Base-by-base conservation (phyloP, 1,284 basidiomycete genomes). In the Ceratobasidium sp. region DNA sequence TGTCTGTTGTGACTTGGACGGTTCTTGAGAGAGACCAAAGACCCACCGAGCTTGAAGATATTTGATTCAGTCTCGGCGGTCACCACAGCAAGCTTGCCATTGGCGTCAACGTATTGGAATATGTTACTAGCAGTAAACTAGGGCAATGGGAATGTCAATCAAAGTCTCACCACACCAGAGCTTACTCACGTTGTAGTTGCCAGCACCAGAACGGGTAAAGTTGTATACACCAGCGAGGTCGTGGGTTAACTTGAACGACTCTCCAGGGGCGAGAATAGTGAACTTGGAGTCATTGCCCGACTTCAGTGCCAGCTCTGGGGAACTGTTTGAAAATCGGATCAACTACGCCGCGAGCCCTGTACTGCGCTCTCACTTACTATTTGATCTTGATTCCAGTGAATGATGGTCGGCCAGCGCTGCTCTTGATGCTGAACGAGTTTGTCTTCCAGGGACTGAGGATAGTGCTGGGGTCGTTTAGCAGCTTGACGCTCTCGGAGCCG, bases 371-470 rank as follows among this genome's bases (percentile, higher is more conserved):
- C 15, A 32, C 62, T 43, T 22, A 67, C 64, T 67, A 68, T 32
- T 68, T 68, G 35, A 56, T 34, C 31, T 42, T 56, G 34, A 68
- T 68, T 3, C 65, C 65, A 40, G 65, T 68, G 31, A 68, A 68
- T 8, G n/a, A 22, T 2, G 65, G 65, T 15, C 52, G n/a, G 22
- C 52, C 65, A 35, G 31, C 31, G 6, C 27, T 32, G n/a, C 42
- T 13, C 22, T 47, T 76, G 74, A 84, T 81, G 69, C 64, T 50
- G 75, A 84, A 85, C 47, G 80, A 79, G 71, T 84, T 74, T 31
- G 82, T 79, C 35, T 81, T 79, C 68, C 82, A 71, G 55, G 76
- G 77, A 68, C 78, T 77, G 38, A 69, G 68, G 8, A 69, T 45
- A 12, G 56, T 47, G 15, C 57, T 54, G 12, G 68, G 68, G 40